Base-by-base conservation (phyloP, 106 monocot genomes). In the Amphibolis antarctica region DNA sequence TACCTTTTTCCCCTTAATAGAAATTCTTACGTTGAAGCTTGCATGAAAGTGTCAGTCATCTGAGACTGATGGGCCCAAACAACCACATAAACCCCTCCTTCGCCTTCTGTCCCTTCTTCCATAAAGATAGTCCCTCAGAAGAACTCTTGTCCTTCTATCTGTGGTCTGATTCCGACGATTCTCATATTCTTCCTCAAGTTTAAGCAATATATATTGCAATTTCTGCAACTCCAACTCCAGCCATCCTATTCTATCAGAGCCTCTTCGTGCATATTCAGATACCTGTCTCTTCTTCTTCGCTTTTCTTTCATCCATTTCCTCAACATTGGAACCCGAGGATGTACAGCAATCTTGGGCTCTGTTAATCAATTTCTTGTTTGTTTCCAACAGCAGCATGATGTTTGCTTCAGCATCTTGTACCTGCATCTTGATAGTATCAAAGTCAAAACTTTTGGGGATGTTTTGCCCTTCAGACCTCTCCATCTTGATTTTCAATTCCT, bases 141-240 rank as follows among this genome's bases (percentile, higher is more conserved):
- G 42, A 12, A 83, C 59, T 28, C 65, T 78, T 4, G 86, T 63
- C 45, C 65, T 74, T 47, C 68, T 69, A 1, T 65, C 74, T 3
- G 53, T 27, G 7, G 59, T 69, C 76, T 43, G 76, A 28, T 12
- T 30, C 30, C 44, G 69, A n/a, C 44, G 65, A 58, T 47, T 72
- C 12, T 62, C 72, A 10, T 68, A 71, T 46, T 85, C 87, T 44
- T 85, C 98, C 20, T 86, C 78, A 1, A 85, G 70, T 65, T 91
- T 99, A 24, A 91, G 73, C 50, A 88, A 54, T 21, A 80, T 66
- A 28, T 83, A 78, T 27, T 91, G 80, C 22, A 91, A 76, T 50
- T 88, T 88, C 62, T 91, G 79, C 29, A 99, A 55, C 53, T 91
- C 91, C 56, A 83, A n/a, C 69, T 99, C 98, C 73, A 91, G 36